Percentiles rank a stretch among this genome's conserved stretches.
Evolutionary conservation across 2,329 filamentous ascomycete genomes (phyloP).

Genomic region (Aspergillus arachidicola): DNA sequence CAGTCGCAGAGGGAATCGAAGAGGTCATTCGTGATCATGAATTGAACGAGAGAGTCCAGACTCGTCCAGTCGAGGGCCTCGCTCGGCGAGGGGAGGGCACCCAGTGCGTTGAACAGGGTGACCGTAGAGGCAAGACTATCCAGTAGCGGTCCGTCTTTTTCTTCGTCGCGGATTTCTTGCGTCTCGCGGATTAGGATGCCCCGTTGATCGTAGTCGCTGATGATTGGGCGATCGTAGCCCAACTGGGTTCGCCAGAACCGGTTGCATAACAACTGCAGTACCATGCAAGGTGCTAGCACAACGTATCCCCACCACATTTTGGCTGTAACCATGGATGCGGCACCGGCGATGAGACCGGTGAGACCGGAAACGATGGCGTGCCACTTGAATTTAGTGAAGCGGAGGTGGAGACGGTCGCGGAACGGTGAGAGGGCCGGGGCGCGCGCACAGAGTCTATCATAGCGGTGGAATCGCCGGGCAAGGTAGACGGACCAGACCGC

Average conservation of each 20-base stretch:
- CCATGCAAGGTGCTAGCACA: slow-evolving; percentile 54
- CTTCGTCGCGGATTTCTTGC: slow-evolving; percentile 3
- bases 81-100: slow-evolving; percentile 2
- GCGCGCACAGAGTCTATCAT: slow-evolving; percentile 33
- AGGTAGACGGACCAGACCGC: slow-evolving; percentile 52
- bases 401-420: slow-evolving; percentile 35
- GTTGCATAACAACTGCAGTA: slow-evolving; percentile 51
- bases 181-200: slow-evolving; percentile 2
- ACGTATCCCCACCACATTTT: slow-evolving; percentile 58
- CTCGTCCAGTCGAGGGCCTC: slow-evolving; percentile 14
- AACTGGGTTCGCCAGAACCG: slow-evolving; percentile 52
- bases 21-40: slow-evolving; percentile 30
- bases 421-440: slow-evolving; percentile 19
- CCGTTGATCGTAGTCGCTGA: slow-evolving; percentile 13
- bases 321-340: slow-evolving; percentile 54
- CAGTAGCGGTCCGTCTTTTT: slow-evolving; percentile 12
- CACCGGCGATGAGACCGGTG: slow-evolving; percentile 52
- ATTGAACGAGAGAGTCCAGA: slow-evolving; percentile 25
- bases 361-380: slow-evolving; percentile 51
- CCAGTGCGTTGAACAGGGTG: slow-evolving; percentile 9
- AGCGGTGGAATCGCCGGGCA: slow-evolving; percentile 43
- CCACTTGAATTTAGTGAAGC: slow-evolving; percentile 47
- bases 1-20: slow-evolving; percentile 31
- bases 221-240: slow-evolving; percentile 48
- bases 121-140: slow-evolving; percentile 12